Conservation (phyloP, 2,329 filamentous ascomycete species). For the Alternaria dauci region DNA sequence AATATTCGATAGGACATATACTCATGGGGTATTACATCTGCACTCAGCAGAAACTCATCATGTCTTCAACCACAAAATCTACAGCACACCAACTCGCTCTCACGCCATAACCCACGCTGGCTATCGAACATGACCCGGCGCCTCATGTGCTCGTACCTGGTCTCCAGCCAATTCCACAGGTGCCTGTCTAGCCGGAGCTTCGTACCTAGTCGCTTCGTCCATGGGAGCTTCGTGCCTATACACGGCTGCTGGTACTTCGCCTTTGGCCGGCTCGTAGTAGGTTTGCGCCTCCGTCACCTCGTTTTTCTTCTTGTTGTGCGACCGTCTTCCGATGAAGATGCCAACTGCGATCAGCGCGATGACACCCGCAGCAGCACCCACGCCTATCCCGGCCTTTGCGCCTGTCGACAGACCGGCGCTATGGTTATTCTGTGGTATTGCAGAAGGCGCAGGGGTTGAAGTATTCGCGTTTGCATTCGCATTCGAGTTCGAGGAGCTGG, state of each 20-base stretch:
- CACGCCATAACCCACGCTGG: not conserved
- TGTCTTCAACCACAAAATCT: not conserved
- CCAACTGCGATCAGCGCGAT: not conserved
- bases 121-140: not conserved
- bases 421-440: not conserved
- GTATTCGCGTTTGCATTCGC: not conserved
- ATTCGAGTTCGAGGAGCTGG: not conserved
- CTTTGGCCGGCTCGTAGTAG: conserved; percentile 1
- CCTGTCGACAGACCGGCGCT: not conserved
- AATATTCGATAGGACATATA: not conserved
- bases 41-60: not conserved
- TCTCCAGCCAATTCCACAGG: not conserved
- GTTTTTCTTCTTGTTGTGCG: not conserved
- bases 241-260: not conserved
- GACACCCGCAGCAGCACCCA: not conserved
- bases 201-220: not conserved
- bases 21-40: not conserved
- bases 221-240: not conserved
- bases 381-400: not conserved
- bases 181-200: not conserved
- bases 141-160: not conserved
- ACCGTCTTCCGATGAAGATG: not conserved
- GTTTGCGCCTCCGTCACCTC: not conserved
- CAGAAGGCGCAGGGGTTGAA: not conserved
- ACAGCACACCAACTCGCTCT: not conserved